Evolutionary conservation across 495 filamentous ascomycete genomes (phyloP), one percentile per base, ranked within the genome.

Genomic region (Margaritispora aquatica): DNA sequence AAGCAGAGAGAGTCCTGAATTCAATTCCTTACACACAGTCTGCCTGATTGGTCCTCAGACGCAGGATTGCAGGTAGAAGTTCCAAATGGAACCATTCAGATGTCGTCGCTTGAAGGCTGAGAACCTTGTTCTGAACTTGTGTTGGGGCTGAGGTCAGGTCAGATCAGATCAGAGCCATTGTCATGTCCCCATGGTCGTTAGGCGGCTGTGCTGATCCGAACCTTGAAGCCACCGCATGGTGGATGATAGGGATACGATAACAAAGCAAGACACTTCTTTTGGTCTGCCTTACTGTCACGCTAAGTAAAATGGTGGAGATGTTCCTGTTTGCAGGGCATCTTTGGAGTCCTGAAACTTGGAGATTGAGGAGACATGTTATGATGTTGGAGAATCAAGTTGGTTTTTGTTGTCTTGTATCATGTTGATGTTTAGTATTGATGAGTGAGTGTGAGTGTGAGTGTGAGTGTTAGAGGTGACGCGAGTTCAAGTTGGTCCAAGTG

Each of bases 61-160:
- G 50, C 34, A 36, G 54, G 59, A 57, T 53, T 47, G 15, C n/a
- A n/a, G 2, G 48, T 26, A 11, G 54, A 49, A 21, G 21, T 26
- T 21, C 22, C 2, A n/a, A 9, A 22, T 9, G 19, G 38, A 26
- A 24, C 53, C 54, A 62, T 26, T 52, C 24, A 46, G 46, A 15
- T 48, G 53, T 20, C 59, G 47, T 57, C 48, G 59, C 15, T 46
- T 46, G 20, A 1, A 24, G 59, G 53, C 59, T 61, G 59, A 23
- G 54, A 51, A 46, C 29, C 29, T 7, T 23, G 31, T 47, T 29
- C n/a, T 29, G 56, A 58, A 20, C 44, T 55, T 50, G 19, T 26
- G 27, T 8, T 26, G 51, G 59, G 59, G 59, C 59, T 61, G 52
- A 26, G 57, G 59, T 53, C 52, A 56, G 52, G n/a, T n/a, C n/a